These are phyloP conservation scores for Meyerozyma elateridarum DNA, from an alignment of 1,139 yeast species.

Conservation along the genomic window DNA sequence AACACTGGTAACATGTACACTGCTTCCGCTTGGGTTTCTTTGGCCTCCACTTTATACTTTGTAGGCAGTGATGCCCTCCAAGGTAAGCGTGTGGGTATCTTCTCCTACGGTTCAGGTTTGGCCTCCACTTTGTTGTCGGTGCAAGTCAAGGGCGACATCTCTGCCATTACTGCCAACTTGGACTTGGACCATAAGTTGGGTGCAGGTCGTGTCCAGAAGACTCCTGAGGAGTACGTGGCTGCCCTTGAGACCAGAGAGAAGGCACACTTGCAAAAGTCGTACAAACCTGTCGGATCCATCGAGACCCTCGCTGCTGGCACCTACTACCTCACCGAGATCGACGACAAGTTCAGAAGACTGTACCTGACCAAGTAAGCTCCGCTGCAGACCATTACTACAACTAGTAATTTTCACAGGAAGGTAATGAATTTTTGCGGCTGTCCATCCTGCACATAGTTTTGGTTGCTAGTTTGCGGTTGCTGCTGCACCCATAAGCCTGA, in stretches of 20 bases:
- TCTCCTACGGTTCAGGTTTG: constrained; percentile 97
- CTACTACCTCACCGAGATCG: constrained; percentile 79
- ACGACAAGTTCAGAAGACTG: constrained; percentile 83
- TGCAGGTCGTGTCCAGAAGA: constrained; percentile 55
- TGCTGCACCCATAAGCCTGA: neutral
- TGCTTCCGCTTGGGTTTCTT: constrained; percentile 86
- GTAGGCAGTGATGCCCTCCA: constrained; percentile 72
- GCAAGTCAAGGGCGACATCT: constrained; percentile 76
- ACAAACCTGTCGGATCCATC: constrained; percentile 72
- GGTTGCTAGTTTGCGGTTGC: constrained; percentile 4
- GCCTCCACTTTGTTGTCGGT: constrained; percentile 87
- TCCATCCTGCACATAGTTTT: too few relatives aligned
- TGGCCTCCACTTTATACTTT: constrained; percentile 73
- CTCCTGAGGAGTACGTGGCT: constrained; percentile 79
- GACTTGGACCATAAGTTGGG: constrained; percentile 65
- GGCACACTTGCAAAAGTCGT: constrained; percentile 76
- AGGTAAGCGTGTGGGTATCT: constrained; percentile 83
- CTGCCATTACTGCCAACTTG: constrained; percentile 59
- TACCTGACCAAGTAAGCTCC: constrained; percentile 59
- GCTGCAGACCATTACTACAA: too few relatives aligned
- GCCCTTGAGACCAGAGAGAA: constrained; percentile 85
- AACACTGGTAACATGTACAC: constrained; percentile 99
- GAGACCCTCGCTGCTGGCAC: constrained; percentile 71
- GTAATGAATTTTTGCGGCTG: too few relatives aligned
- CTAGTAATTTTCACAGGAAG: too few relatives aligned